phyloP scores from a whole-genome alignment of 2,329 filamentous ascomycete genomes.

The Xylaria hypoxylon region DNA sequence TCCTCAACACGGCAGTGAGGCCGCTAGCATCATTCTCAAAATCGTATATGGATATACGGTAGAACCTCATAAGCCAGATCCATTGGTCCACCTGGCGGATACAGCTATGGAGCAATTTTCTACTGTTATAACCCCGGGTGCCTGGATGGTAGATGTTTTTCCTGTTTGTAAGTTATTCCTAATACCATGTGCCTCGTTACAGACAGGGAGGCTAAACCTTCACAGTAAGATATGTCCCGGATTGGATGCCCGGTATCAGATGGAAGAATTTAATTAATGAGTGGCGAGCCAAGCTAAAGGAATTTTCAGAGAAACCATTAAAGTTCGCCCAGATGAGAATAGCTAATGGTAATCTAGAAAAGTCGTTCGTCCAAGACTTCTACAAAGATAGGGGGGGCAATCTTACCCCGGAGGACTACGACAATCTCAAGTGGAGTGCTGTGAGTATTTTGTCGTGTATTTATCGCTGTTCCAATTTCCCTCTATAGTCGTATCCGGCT shows the following conservation, averaged over 20 bases:
- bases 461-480: too few relatives aligned
- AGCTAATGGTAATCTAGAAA: conserved; percentile 27
- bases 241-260: conserved; percentile 46
- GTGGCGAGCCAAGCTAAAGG: conserved; percentile 32
- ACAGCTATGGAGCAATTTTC: conserved; percentile 42
- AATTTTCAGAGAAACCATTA: conserved; percentile 40
- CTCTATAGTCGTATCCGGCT: background rate
- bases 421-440: conserved; percentile 39
- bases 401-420: conserved; percentile 30
- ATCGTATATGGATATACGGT: conserved; percentile 49
- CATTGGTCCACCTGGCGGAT: conserved; percentile 41
- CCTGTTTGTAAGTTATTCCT: conserved; percentile 40
- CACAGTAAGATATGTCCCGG: conserved; percentile 44
- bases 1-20: conserved; percentile 39
- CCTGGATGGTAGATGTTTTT: conserved; percentile 48
- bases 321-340: conserved; percentile 42
- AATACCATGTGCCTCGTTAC: background rate
- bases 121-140: conserved; percentile 33
- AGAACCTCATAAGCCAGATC: conserved; percentile 42
- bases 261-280: conserved; percentile 43
- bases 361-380: conserved; percentile 39
- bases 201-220: conserved; percentile 2
- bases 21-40: conserved; percentile 45
- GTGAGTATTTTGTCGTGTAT: conserved; percentile 13
- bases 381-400: conserved; percentile 20